Conservation (phyloP, 805 yeast genomes). For the Metschnikowia similis region DNA sequence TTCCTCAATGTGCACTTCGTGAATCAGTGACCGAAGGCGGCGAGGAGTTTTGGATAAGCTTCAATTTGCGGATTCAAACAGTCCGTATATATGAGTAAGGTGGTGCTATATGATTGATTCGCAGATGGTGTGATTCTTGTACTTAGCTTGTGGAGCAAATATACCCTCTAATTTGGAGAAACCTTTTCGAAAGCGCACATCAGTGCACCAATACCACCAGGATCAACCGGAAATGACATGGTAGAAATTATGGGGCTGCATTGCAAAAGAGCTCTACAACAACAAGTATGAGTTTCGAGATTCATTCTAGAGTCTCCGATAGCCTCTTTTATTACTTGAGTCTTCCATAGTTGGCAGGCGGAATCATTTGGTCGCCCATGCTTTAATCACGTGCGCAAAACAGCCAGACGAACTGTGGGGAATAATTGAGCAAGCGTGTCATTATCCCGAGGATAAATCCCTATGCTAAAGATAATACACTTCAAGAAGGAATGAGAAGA, state of each 20-base stretch:
- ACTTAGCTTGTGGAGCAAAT: conserved; percentile 6
- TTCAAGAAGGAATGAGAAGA: background rate
- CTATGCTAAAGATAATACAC: no score
- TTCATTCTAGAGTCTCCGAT: background rate
- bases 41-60: background rate
- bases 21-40: conserved; percentile 5
- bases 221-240: background rate
- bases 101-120: conserved; percentile 5
- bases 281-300: no score
- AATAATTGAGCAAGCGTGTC: conserved; percentile 2
- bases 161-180: conserved; percentile 10
- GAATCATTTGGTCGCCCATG: conserved; percentile 5
- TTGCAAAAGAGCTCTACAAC: no score
- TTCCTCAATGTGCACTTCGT: conserved; percentile 5
- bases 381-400: conserved; percentile 9
- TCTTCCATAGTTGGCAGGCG: background rate
- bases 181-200: conserved; percentile 15
- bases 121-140: conserved; percentile 10
- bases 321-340: no score
- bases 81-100: background rate
- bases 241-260: background rate
- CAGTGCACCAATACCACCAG: conserved; percentile 10
- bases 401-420: conserved; percentile 11
- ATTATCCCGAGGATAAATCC: background rate
- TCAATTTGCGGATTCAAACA: background rate